Base-by-base conservation (phyloP, 2,329 filamentous ascomycete genomes). In the Penicillium sp. region DNA sequence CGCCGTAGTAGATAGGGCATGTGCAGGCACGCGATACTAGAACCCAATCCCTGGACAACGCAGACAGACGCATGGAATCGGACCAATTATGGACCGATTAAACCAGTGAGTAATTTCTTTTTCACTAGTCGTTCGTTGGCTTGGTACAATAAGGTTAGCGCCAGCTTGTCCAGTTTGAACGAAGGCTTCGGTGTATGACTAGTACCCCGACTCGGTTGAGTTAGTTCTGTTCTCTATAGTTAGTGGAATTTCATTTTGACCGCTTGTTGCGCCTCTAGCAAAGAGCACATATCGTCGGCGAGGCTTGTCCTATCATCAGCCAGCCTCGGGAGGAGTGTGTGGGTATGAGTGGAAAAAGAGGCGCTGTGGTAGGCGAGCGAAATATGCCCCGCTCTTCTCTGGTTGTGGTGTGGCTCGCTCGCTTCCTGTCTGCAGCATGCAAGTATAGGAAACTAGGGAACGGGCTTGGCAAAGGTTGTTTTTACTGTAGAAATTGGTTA, bases 381-480 rank as follows among this genome's bases (percentile, higher is more conserved):
- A 50, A 47, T 33, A 26, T 22, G 64, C 62, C 64, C 62, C 66
- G 65, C 65, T 59, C 45, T 37, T 50, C 6, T 50, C 42, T 44
- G 45, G 38, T 50, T 24, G 28, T 42, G 17, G 47, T 50, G n/a
- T 47, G 44, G 37, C 4, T 45, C 10, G 40, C 26, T 47, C 19
- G 22, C 37, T 44, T 37, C 26, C 44, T 44, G 9, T 8, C 19
- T 35, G 19, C 13, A 28, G 51, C 33, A 38, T 37, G 22, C 33
- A 40, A 28, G 30, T 26, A 26, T n/a, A 17, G 33, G 35, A 28
- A 44, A 35, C 13, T 28, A 10, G 19, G 44, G 50, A 58, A 53
- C 54, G 45, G 47, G 57, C 49, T 60, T 58, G n/a, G 26, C 40
- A 15, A 24, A 12, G 15, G 30, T 40, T 37, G 24, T 22, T 6